These are phyloP conservation scores for Adansonia rubrostipa DNA, from an alignment of 441 rosid genomes.

Conservation along the genomic window DNA sequence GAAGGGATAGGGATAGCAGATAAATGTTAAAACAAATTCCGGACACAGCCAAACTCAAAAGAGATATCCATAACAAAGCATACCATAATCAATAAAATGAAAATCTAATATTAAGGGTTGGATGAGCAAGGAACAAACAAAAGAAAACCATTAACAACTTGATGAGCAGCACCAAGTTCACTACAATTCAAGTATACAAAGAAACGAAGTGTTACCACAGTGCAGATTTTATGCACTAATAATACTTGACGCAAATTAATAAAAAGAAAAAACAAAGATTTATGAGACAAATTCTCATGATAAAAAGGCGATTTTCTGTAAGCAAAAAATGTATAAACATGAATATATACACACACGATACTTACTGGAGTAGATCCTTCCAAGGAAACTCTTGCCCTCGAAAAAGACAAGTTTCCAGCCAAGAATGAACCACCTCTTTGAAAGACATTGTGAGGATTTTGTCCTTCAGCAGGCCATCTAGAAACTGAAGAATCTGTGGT, in stretches of 20 bases:
- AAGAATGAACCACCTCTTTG: conserved; percentile 90
- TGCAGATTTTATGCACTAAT: conserved; percentile 8
- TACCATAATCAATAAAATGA: neutral
- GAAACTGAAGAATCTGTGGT: conserved; percentile 90
- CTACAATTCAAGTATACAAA: conserved; percentile 13
- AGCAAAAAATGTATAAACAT: conserved; percentile 11
- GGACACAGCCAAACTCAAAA: conserved; percentile 7
- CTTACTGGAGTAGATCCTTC: conserved; percentile 97
- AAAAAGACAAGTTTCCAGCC: conserved; percentile 97
- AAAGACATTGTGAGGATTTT: conserved; percentile 85
- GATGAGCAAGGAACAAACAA: conserved; percentile 17
- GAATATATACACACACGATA: conserved; percentile 22
- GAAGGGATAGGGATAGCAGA: neutral
- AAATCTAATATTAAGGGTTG: neutral
- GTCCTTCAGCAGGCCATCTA: conserved; percentile 96
- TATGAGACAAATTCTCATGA: conserved; percentile 11
- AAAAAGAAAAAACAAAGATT: conserved; percentile 14
- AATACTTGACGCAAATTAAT: conserved; percentile 8
- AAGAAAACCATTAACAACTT: neutral
- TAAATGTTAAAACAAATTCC: neutral
- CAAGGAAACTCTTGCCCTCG: conserved; percentile 95
- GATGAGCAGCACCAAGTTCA: conserved; percentile 14
- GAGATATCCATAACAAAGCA: conserved; percentile 14
- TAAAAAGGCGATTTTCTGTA: conserved; percentile 20
- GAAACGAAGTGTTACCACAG: conserved; percentile 7